A percentile compares a stretch with the other conserved stretches of the same genome.
Evolutionary conservation across 2,329 filamentous ascomycete genomes (phyloP).

Genomic region (Aspergillus awamori): DNA sequence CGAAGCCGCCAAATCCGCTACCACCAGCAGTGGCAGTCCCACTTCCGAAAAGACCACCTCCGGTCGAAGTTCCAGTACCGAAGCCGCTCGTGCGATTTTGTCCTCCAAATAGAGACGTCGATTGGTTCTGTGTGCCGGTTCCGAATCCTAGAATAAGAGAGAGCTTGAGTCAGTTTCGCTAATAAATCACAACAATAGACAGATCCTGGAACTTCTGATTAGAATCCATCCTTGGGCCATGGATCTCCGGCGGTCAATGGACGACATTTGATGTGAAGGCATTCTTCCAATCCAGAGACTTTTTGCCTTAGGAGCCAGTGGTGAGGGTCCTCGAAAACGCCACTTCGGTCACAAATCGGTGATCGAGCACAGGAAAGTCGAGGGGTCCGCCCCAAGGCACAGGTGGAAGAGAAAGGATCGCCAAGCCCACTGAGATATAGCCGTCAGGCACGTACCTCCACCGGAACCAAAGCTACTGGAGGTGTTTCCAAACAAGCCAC

Average conservation of each 20-base stretch:
- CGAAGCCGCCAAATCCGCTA: slow-evolving; percentile 30
- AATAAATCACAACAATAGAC: not conserved
- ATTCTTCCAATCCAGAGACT: not conserved
- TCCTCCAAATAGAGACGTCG: slow-evolving; percentile 41
- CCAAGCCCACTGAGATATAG: slow-evolving; percentile 26
- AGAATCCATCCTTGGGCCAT: not conserved
- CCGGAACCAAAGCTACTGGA: slow-evolving; percentile 45
- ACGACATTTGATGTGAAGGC: not conserved
- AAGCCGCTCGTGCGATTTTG: slow-evolving; percentile 36
- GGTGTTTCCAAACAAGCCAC: slow-evolving; percentile 41
- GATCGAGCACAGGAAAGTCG: slow-evolving; percentile 4
- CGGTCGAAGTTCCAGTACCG: slow-evolving; percentile 32
- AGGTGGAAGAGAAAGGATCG: slow-evolving; percentile 26
- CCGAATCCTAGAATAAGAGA: slow-evolving; percentile 40
- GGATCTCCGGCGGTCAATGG: not conserved
- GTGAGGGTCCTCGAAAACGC: not conserved
- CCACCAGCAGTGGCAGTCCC: slow-evolving; percentile 22
- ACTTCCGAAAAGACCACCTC: slow-evolving; percentile 40
- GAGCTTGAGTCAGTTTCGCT: slow-evolving; percentile 19
- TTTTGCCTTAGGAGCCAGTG: not conserved
- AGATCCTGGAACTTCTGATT: not conserved
- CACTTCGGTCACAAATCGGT: not conserved
- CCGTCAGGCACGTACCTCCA: slow-evolving; percentile 44
- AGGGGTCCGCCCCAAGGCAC: slow-evolving; percentile 15
- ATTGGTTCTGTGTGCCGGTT: slow-evolving; percentile 35